Conservation (phyloP, 139 green algal species). For the Ettlia oleoabundans region DNA sequence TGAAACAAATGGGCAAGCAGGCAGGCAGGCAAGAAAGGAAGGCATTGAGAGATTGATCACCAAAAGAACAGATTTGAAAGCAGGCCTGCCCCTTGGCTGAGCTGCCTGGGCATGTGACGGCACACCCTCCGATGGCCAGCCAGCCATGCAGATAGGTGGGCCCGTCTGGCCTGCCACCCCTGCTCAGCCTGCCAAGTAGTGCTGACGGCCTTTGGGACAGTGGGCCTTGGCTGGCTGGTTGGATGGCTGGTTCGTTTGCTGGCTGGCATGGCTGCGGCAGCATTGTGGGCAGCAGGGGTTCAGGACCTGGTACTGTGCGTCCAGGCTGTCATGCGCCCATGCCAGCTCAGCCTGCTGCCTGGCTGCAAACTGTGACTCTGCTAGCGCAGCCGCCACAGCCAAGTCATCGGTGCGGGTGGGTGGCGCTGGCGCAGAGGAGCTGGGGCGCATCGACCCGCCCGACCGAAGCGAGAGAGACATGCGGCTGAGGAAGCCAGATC, state of each 20-base stretch:
- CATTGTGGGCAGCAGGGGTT: neutral
- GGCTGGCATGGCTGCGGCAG: no score
- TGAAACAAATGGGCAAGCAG: neutral
- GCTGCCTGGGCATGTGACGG: neutral
- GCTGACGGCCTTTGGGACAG: no score
- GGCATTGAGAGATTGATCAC: neutral
- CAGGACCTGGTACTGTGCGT: slow-evolving; percentile 11
- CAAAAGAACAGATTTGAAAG: neutral
- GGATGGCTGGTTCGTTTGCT: no score
- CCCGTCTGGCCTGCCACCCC: no score
- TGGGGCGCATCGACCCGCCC: neutral
- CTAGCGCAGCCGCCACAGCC: slow-evolving; percentile 34
- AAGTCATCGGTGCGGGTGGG: slow-evolving; percentile 32
- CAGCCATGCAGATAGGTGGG: no score
- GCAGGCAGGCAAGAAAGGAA: neutral
- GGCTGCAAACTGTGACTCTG: slow-evolving; percentile 38
- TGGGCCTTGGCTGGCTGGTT: no score
- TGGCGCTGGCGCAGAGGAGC: no score
- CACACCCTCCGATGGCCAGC: neutral
- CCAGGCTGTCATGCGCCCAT: neutral
- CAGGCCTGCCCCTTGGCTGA: neutral
- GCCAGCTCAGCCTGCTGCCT: slow-evolving; percentile 22
- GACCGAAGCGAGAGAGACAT: neutral
- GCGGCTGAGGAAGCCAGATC: neutral
- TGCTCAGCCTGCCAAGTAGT: no score